Evolutionary conservation across 2,329 filamentous ascomycete species (phyloP), one percentile per base, ranked within the genome.

Genomic region (Exophiala lecanii-corni): DNA sequence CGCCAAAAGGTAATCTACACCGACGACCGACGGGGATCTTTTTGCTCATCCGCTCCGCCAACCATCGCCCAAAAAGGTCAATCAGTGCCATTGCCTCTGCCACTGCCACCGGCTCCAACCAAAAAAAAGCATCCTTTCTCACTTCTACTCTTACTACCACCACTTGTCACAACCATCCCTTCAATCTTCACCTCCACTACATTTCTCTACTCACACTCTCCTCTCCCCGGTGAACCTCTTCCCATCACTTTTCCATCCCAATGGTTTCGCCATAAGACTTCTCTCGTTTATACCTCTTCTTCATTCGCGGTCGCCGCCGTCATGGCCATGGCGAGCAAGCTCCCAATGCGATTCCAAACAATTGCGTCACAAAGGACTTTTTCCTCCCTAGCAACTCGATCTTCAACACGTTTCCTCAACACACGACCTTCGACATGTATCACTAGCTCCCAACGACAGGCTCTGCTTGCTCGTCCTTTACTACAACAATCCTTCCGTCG

Each of bases 401-500:
- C 20, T 28, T 47, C 36, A 23, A 42, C 13, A 49, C 30, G n/a
- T 6, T 21, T 38, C 33, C 39, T 36, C 37, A 35, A 37, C 12
- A 12, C 45, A 16, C 44, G 39, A 39, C 37, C 19, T 19, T 19
- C 36, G n/a, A 35, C 36, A 37, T 18, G 41, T 23, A 35, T 41
- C 38, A 6, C 6, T 12, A 26, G 23, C 23, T 35, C 35, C 28
- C 45, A 41, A 37, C 28, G 33, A 34, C 36, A 47, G 13, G 13
- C 38, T 9, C 19, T 47, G 15, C 37, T 46, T 19, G 35, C 51
- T 33, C 45, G 44, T 23, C 53, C 53, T 41, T 50, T 54, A 18
- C 39, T 65, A n/a, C 58, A 60, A 46, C 66, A 65, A 45, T 51
- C 60, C 25, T 68, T 68, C 55, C 68, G 68, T 45, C 67, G 73